Base-by-base conservation (phyloP, 2,329 filamentous ascomycete genomes). In the Xylariaceae sp. region DNA sequence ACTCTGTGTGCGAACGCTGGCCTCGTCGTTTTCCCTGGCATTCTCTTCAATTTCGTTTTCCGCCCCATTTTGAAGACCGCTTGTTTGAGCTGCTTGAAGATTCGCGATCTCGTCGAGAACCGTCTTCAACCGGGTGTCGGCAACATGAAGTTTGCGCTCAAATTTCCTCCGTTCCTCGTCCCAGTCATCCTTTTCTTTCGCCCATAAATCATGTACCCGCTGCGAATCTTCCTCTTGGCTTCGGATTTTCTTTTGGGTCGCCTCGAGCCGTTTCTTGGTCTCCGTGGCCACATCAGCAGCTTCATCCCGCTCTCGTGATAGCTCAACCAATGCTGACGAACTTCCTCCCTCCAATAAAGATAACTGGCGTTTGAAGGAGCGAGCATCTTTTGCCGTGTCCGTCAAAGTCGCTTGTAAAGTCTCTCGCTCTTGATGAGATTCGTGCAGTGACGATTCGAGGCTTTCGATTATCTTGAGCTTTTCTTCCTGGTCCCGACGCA, bases 401-500 rank as follows among this genome's bases (percentile, higher is more conserved):
- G 83, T 73, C 1, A 91, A 66, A 39, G 79, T 83, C 18, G 79
- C 76, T 54, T 84, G 81, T 9, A 95, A 71, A 1, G 79, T 70
- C 54, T 96, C 91, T 58, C 89, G 87, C 57, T 97, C 91, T 51
- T 82, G 80, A 50, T 84, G 85, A 1, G 84, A 79, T 1, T 81
- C 74, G 56, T 95, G 85, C 33, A 99, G 74, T 22, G 80, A 84
- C 1, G 79, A 75, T 71, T 99, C 94, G 14, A 99, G 77, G 48
- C 82, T 84, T 66, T 97, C 92, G 49, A 99, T 96, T 48, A 90
- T 81, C 62, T 84, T 89, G 42, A 87, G 82, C 71, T 96, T 97
- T 40, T 89, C 90, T 66, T 99, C 94, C 56, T 97, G 83, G 59
- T 99, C 94, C 52, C 94, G 81, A 18, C 92, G 84, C 45, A 99